Percentiles rank a stretch among this genome's conserved stretches.
phyloP scores from a whole-genome alignment of 1,139 yeast species.

The Suhomyces kunorum region DNA sequence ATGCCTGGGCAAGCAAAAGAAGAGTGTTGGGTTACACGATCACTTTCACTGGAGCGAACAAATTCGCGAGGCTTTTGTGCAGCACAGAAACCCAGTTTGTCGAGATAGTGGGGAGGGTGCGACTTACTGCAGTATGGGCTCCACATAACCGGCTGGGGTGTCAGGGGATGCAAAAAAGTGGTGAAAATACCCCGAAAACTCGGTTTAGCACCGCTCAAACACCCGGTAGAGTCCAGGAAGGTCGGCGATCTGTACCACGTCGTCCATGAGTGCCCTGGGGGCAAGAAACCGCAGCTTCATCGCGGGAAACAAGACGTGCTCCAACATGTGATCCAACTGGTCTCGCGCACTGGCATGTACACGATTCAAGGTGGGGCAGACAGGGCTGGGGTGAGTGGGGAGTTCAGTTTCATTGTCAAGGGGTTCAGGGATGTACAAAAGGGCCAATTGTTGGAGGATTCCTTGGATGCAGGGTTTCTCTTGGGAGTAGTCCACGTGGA shows the following conservation, averaged over 20 bases:
- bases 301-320: slow-evolving; percentile 64
- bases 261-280: slow-evolving; percentile 50
- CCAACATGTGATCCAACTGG: slow-evolving; percentile 42
- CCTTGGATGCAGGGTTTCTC: slow-evolving; percentile 71
- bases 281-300: slow-evolving; percentile 68
- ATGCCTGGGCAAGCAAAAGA: background rate
- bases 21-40: slow-evolving; percentile 1
- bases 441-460: slow-evolving; percentile 66
- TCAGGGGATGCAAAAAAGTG: no score
- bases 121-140: background rate
- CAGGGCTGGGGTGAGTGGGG: background rate
- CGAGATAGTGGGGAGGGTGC: no score
- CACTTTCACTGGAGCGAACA: slow-evolving; percentile 1
- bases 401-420: slow-evolving; percentile 12
- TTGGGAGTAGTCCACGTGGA: slow-evolving; percentile 59
- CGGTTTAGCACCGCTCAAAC: slow-evolving; percentile 73
- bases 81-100: no score
- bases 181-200: no score
- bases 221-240: slow-evolving; percentile 88
- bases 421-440: slow-evolving; percentile 71
- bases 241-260: slow-evolving; percentile 83
- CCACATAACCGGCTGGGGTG: no score
- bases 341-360: slow-evolving; percentile 13
- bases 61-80: slow-evolving; percentile 3
- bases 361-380: background rate